Percentiles rank a stretch among this genome's conserved stretches.
These are phyloP conservation scores for Boechera stricta DNA, from an alignment of 345 rosid genomes.

Conservation along the genomic window DNA sequence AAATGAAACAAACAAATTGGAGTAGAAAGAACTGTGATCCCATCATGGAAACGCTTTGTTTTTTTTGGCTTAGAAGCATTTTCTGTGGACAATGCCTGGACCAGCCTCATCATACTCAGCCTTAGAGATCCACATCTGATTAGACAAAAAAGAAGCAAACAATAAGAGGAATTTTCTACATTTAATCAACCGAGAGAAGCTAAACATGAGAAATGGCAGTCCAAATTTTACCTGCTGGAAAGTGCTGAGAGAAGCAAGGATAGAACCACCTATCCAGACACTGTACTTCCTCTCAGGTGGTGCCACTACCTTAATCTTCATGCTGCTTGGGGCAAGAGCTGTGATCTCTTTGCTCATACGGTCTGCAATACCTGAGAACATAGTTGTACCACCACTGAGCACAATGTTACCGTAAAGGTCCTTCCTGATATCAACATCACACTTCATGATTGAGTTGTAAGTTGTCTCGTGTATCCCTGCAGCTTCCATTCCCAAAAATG, in stretches of 20 bases:
- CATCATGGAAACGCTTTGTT: neutral
- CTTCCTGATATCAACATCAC: constrained; percentile 85
- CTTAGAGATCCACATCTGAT: constrained; percentile 89
- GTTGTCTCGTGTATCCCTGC: constrained; percentile 86
- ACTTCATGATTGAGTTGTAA: constrained; percentile 85
- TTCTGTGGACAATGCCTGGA: constrained; percentile 80
- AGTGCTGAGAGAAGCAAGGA: constrained; percentile 82
- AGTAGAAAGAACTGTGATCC: neutral
- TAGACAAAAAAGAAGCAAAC: neutral
- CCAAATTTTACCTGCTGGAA: constrained; percentile 67
- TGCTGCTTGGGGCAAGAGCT: constrained; percentile 82
- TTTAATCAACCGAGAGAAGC: neutral
- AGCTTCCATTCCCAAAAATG: constrained; percentile 89
- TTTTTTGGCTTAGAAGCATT: constrained; percentile 65
- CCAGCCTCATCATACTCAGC: constrained; percentile 86
- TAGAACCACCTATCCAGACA: constrained; percentile 89
- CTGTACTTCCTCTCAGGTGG: constrained; percentile 87
- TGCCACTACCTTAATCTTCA: constrained; percentile 87
- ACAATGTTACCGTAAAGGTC: constrained; percentile 83
- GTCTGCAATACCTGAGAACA: constrained; percentile 82
- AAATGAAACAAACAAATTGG: constrained; percentile 21
- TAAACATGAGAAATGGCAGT: neutral
- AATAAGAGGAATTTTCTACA: neutral
- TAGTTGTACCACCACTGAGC: constrained; percentile 85
- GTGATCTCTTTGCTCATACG: constrained; percentile 93